Evolutionary conservation across 2,329 filamentous ascomycete genomes (phyloP).

Genomic region (Aspergillus glaucus): DNA sequence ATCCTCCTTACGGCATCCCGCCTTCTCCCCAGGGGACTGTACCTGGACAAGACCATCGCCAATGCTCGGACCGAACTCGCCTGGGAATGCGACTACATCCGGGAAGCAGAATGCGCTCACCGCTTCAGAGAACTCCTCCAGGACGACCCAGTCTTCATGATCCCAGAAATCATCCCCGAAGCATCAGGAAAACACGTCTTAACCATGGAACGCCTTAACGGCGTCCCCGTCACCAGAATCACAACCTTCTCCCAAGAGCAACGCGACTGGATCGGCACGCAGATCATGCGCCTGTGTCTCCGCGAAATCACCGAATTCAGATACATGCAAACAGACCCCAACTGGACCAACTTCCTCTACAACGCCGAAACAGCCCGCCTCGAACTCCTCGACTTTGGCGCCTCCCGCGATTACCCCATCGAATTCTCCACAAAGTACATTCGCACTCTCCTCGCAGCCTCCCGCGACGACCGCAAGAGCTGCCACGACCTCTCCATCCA

Average conservation of each 20-base stretch:
- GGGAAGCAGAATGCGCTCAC: constrained; percentile 74
- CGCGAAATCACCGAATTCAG: constrained; percentile 90
- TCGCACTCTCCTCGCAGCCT: constrained; percentile 71
- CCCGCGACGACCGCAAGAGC: constrained; percentile 57
- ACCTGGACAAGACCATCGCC: constrained; percentile 93
- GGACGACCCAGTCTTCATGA: constrained; percentile 70
- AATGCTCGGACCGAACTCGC: constrained; percentile 87
- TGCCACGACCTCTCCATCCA: constrained; percentile 65
- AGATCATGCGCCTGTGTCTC: constrained; percentile 84
- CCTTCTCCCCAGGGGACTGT: constrained; percentile 83
- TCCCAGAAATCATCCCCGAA: constrained; percentile 70
- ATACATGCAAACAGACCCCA: constrained; percentile 99
- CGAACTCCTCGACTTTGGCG: constrained; percentile 92
- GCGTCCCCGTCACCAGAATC: constrained; percentile 76
- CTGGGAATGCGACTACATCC: constrained; percentile 94
- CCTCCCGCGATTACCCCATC: constrained; percentile 75
- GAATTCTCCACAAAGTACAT: constrained; percentile 77
- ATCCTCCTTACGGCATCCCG: constrained; percentile 85
- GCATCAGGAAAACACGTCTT: constrained; percentile 81
- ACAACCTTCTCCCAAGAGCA: constrained; percentile 71
- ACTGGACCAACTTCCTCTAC: constrained; percentile 99
- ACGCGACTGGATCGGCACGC: constrained; percentile 91
- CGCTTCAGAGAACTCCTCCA: constrained; percentile 72
- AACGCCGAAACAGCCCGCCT: constrained; percentile 66
- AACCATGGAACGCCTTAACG: constrained; percentile 88